phyloP scores from a whole-genome alignment of 2,329 filamentous ascomycete species.

The Xylariaceae sp. region DNA sequence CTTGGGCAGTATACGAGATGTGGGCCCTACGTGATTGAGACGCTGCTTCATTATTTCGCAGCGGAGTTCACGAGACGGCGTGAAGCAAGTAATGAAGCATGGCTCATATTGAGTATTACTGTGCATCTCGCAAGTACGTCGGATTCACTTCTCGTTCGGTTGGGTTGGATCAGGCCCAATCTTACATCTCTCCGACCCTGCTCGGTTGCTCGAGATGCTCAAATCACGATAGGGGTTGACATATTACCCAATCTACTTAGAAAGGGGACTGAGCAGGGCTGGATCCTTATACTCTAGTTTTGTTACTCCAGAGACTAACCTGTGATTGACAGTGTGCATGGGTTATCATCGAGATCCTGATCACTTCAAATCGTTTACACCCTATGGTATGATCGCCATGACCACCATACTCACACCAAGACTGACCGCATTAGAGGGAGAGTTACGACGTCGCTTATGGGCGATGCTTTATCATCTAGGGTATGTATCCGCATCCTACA shows the following conservation, averaged over 20 bases:
- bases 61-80: conserved; percentile 30
- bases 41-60: conserved; percentile 34
- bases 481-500: not conserved
- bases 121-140: conserved; percentile 27
- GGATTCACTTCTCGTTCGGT: not conserved
- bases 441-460: conserved; percentile 44
- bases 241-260: not conserved
- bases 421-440: conserved; percentile 27
- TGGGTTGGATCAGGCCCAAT: no score
- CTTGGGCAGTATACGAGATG: conserved; percentile 39
- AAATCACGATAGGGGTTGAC: not conserved
- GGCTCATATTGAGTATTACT: conserved; percentile 33
- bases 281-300: not conserved
- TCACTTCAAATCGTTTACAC: conserved; percentile 38
- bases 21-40: conserved; percentile 39
- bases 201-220: no score
- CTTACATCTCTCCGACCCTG: no score
- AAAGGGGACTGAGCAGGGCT: not conserved
- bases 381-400: conserved; percentile 30
- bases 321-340: conserved; percentile 34
- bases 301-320: not conserved
- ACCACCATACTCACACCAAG: not conserved
- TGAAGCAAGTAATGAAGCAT: conserved; percentile 34
- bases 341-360: conserved; percentile 41
- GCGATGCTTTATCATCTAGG: conserved; percentile 35